Base-by-base conservation (phyloP, 1,284 basidiomycete genomes). In the Veloporphyrellus conicus region DNA sequence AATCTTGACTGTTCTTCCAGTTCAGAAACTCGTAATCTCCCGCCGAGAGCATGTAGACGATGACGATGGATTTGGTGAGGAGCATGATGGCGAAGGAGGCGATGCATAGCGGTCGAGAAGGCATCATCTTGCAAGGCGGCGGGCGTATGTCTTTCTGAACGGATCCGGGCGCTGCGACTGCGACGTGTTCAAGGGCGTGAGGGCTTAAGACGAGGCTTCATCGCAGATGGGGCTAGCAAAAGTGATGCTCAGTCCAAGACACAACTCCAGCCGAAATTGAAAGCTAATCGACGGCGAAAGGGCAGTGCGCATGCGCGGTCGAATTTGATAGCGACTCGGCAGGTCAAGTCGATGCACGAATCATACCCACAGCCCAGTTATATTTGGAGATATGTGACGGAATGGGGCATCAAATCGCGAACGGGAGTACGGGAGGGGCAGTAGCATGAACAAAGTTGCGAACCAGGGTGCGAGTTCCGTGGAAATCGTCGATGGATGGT, bases 41-140 rank as follows among this genome's bases (percentile, higher is more conserved):
- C 18, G 44, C 57, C 0, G 58, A 64, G 31, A 61, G 22, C 52
- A 54, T 57, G 48, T 50, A 52, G 41, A 48, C 25, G 48, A 62
- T 3, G 40, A 59, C 50, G 39, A 45, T 20, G 31, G 39, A 44
- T 38, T 54, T 66, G 38, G 53, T 51, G 45, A 64, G 32, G 48
- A 62, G 41, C 59, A 50, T 51, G 45, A 51, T 6, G 29, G 44
- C 23, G 14, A 51, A 43, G 31, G 52, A 54, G 44, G 57, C 14
- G 43, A 45, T 18, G 32, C 54, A 45, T 23, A 59, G 38, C 7
- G 49, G 39, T 29, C 52, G 54, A 41, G 39, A 38, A 22, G 52
- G 23, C 4, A 44, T 48, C 59, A 63, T 61, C 43, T 29, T 59
- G 45, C 23, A 15, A 16, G 33, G 22, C 6, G 37, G 34, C 15